These are phyloP conservation scores for Mercurialis annua DNA, from an alignment of 345 rosid species.

Conservation along the genomic window DNA sequence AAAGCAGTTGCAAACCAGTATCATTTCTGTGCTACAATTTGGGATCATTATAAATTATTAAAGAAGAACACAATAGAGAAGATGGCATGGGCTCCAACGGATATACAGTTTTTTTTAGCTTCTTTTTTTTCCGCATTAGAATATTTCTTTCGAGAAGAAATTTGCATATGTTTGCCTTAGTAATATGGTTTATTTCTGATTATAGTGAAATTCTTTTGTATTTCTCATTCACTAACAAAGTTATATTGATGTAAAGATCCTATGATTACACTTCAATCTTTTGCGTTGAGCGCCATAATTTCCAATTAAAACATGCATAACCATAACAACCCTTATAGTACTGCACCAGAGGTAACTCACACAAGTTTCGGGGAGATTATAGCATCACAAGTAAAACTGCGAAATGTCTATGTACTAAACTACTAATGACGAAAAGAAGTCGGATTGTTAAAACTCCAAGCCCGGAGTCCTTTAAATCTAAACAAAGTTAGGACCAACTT, in stretches of 20 bases:
- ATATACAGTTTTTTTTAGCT: slow-evolving; percentile 19
- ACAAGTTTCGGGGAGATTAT: neutral
- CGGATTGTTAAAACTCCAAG: too few relatives aligned
- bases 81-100: slow-evolving; percentile 21
- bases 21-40: slow-evolving; percentile 33
- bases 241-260: slow-evolving; percentile 3
- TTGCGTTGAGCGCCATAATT: slow-evolving; percentile 17
- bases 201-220: slow-evolving; percentile 35
- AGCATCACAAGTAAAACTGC: too few relatives aligned
- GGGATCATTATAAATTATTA: slow-evolving; percentile 24
- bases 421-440: too few relatives aligned
- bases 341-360: neutral
- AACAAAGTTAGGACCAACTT: too few relatives aligned
- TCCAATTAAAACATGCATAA: slow-evolving; percentile 13
- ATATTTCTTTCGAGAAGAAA: slow-evolving; percentile 2
- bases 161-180: slow-evolving; percentile 27
- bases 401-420: too few relatives aligned
- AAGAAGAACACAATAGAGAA: slow-evolving; percentile 21
- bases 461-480: too few relatives aligned
- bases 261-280: slow-evolving; percentile 17
- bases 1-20: slow-evolving; percentile 27
- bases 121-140: neutral
- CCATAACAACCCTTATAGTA: neutral
- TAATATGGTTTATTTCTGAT: slow-evolving; percentile 18
- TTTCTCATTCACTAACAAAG: slow-evolving; percentile 20